Evolutionary conservation across 1,139 yeast genomes (phyloP), one percentile per base, ranked within the genome.

Genomic region (Candida frijolesensis): DNA sequence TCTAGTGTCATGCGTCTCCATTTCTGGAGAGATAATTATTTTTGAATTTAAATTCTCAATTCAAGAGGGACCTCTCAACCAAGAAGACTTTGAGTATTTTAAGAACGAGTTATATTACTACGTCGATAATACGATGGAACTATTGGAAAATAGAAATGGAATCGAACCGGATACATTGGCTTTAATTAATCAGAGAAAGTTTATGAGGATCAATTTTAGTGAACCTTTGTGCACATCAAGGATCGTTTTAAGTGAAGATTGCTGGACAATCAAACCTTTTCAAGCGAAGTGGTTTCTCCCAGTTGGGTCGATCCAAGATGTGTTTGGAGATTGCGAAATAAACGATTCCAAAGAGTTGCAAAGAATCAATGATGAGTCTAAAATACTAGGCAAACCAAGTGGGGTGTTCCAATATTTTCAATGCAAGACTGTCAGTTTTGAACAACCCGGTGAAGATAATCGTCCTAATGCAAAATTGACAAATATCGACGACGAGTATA

Each of bases 261-360:
- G 81, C 47, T 84, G 90, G 89, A 76, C 87, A 1, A 65, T 76
- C 11, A 71, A 70, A 45, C 71, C 74, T 1, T 62, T 84, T 1
- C 60, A 64, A 12, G 63, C 71, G 1, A 56, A 56, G 4, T 72
- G 67, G 54, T 85, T 86, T 66, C 71, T 74, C 51, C 68, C 68
- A 12, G 89, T 85, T 1, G 65, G 67, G 25, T 73, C 81, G 1
- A 56, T 84, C 2, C 61, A 67, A 18, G 79, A 78, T 12, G 71
- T 83, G 48, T 75, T 80, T 3, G 86, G 87, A 0, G 75, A 74
- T 54, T 60, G 63, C 3, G 58, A 63, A 54, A 60, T 76, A 2
- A 67, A 74, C 45, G 76, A 75, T 39, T 64, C 64, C 3, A 57
- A 62, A 4, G 63, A 64, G 32, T 38, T 59, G 0, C 49, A 57